Conservation (phyloP, 768 basidiomycete species). For the Lanmaoa pseudosensibilis region DNA sequence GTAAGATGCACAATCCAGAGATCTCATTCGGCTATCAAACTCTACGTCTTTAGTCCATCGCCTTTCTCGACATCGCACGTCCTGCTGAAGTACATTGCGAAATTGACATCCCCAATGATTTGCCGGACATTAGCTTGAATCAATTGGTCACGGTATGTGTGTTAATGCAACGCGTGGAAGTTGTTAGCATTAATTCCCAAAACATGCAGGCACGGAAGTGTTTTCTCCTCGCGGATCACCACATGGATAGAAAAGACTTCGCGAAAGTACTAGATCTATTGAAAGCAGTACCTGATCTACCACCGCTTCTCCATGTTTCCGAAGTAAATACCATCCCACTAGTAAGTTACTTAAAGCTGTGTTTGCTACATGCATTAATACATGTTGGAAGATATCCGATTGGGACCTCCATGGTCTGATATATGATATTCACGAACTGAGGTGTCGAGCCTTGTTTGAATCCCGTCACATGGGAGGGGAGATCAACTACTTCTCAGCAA, state of each 20-base stretch:
- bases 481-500: neutral
- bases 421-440: constrained; percentile 8
- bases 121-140: neutral
- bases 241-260: neutral
- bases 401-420: constrained; percentile 9
- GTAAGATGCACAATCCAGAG: neutral
- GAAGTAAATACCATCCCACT: neutral
- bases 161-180: neutral
- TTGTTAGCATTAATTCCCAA: neutral
- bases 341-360: neutral
- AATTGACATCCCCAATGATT: neutral
- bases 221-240: neutral
- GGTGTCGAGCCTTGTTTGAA: constrained; percentile 6
- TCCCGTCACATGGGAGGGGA: neutral
- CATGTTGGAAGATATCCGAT: constrained; percentile 9
- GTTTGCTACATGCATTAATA: neutral
- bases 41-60: neutral
- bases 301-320: neutral
- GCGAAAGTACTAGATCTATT: neutral
- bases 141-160: neutral
- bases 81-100: neutral
- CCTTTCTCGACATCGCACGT: constrained; percentile 1
- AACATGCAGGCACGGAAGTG: constrained; percentile 1
- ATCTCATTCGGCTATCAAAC: neutral
- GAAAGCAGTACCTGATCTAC: neutral